Conservation (phyloP, 495 filamentous ascomycete species). For the Daldinia bambusicola region DNA sequence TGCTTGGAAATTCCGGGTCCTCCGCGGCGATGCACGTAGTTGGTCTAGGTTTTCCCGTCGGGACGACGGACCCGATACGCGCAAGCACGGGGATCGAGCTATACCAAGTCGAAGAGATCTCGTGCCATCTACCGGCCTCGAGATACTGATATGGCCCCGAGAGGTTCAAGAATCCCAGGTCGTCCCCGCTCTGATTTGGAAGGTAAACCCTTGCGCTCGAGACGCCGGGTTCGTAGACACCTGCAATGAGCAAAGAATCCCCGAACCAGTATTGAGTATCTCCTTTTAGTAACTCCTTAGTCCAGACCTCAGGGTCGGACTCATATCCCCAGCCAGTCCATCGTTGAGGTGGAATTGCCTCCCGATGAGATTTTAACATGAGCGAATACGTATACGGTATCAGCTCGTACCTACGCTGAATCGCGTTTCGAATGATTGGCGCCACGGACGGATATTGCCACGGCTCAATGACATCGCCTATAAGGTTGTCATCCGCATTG, state of each 20-base stretch:
- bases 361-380: conserved; percentile 66
- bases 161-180: conserved; percentile 69
- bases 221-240: conserved; percentile 69
- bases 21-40: conserved; percentile 65
- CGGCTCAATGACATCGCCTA: conserved; percentile 76
- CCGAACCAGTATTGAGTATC: conserved; percentile 79
- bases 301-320: conserved; percentile 70
- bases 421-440: conserved; percentile 66
- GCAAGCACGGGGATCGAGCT: conserved; percentile 71
- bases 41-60: conserved; percentile 66
- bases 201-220: conserved; percentile 67
- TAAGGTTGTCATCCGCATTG: conserved; percentile 64
- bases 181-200: conserved; percentile 57
- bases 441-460: conserved; percentile 76
- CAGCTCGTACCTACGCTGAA: conserved; percentile 74
- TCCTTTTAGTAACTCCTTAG: conserved; percentile 59
- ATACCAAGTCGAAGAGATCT: conserved; percentile 67
- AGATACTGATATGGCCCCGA: conserved; percentile 69
- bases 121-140: conserved; percentile 68
- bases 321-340: conserved; percentile 78
- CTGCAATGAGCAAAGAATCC: conserved; percentile 70
- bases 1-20: conserved; percentile 62
- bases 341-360: conserved; percentile 68
- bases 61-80: conserved; percentile 67
- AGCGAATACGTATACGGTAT: conserved; percentile 75